A percentile compares a stretch with the other conserved stretches of the same genome.
These are phyloP conservation scores for Sonneratia caseolaris DNA, from an alignment of 345 rosid genomes.

Conservation along the genomic window DNA sequence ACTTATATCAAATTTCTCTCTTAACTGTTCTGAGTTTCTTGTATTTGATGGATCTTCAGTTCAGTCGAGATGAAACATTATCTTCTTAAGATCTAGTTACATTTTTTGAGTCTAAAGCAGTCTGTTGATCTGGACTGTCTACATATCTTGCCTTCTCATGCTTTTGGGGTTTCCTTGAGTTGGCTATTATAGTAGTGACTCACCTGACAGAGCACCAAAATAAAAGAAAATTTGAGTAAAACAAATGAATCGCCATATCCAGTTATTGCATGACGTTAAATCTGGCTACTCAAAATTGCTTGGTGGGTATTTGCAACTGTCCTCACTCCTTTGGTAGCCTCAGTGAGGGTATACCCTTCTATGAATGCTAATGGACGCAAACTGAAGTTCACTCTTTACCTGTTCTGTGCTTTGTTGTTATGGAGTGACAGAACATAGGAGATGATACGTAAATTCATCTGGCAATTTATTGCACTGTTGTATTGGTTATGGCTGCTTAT, in stretches of 20 bases:
- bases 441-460: background rate
- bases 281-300: too few species aligned
- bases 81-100: background rate
- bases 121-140: background rate
- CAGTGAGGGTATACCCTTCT: constrained; percentile 15
- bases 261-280: too few species aligned
- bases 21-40: constrained; percentile 7
- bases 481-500: background rate
- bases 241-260: too few species aligned
- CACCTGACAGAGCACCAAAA: background rate
- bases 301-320: background rate
- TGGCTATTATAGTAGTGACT: background rate
- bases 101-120: too few species aligned
- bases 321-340: background rate
- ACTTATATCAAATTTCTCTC: constrained; percentile 17
- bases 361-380: constrained; percentile 38
- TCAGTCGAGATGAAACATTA: constrained; percentile 22
- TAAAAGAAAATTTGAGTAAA: too few species aligned
- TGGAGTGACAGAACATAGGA: background rate
- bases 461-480: background rate
- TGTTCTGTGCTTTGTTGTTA: background rate
- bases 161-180: background rate
- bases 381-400: background rate
- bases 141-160: background rate
- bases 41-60: constrained; percentile 14